These are phyloP conservation scores for Kwoniella mangroviensis DNA, from an alignment of 768 basidiomycete genomes.

Conservation along the genomic window DNA sequence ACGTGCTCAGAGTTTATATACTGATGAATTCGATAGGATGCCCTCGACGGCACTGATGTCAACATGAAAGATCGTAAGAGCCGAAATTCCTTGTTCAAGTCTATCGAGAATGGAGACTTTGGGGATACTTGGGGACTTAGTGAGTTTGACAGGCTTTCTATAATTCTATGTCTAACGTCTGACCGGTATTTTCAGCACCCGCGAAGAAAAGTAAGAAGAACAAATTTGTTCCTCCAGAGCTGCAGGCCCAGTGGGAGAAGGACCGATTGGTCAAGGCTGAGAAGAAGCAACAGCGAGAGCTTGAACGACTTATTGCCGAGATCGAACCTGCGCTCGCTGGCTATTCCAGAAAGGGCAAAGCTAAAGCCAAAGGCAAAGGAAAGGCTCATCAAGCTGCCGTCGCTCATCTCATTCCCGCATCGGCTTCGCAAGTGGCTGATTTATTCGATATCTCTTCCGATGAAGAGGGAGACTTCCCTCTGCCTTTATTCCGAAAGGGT, in stretches of 20 bases:
- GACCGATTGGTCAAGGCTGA: constrained; percentile 85
- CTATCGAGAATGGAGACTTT: constrained; percentile 66
- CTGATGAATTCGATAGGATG: constrained; percentile 60
- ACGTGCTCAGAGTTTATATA: background rate
- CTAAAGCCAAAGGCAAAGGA: constrained; percentile 61
- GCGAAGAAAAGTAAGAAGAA: constrained; percentile 46
- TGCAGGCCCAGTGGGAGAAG: constrained; percentile 74
- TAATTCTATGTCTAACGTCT: constrained; percentile 12
- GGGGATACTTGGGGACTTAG: constrained; percentile 45
- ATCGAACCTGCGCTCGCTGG: constrained; percentile 69
- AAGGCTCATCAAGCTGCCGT: constrained; percentile 57
- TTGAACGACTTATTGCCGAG: constrained; percentile 65
- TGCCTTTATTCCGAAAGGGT: constrained; percentile 27
- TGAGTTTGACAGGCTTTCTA: constrained; percentile 7
- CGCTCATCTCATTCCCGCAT: constrained; percentile 47
- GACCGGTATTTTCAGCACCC: constrained; percentile 34
- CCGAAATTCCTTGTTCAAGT: constrained; percentile 66
- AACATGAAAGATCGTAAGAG: constrained; percentile 63
- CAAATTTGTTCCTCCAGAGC: constrained; percentile 63
- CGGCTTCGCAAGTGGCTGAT: constrained; percentile 63
- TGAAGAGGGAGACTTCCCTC: constrained; percentile 18
- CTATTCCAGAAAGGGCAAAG: constrained; percentile 60
- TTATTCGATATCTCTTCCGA: constrained; percentile 65
- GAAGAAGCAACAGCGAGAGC: constrained; percentile 67
- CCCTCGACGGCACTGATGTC: constrained; percentile 66